Conservation (phyloP, 495 filamentous ascomycete genomes). For the Tuber magnatum region DNA sequence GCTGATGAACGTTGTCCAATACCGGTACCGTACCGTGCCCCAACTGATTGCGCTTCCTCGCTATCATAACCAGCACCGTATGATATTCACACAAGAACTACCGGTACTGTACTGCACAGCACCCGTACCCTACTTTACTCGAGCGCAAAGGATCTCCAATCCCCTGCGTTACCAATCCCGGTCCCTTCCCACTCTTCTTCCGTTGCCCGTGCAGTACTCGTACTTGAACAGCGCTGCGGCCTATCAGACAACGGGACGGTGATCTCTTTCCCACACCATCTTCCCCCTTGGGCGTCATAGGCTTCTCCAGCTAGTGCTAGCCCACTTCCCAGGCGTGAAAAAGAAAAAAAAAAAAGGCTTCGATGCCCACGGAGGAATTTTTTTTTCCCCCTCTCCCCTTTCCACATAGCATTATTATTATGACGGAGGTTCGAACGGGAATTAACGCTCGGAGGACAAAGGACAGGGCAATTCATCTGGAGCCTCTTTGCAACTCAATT, state of each 20-base stretch:
- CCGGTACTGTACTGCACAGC: too few relatives aligned
- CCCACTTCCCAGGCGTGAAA: neutral
- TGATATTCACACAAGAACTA: neutral
- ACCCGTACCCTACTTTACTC: neutral
- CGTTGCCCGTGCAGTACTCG: neutral
- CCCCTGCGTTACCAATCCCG: neutral
- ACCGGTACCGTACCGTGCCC: neutral
- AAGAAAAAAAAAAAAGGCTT: too few relatives aligned
- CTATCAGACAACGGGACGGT: neutral
- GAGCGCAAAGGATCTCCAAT: neutral
- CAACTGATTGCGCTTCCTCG: neutral
- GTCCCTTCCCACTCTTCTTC: neutral
- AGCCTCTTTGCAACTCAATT: neutral
- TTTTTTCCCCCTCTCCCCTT: neutral
- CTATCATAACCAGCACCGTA: neutral
- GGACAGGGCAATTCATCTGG: neutral
- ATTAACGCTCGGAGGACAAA: neutral
- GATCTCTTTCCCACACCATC: conserved; percentile 4
- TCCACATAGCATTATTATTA: neutral
- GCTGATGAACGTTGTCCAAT: neutral
- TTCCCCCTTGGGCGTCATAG: conserved; percentile 11
- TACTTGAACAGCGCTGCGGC: neutral
- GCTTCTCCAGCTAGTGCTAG: conserved; percentile 8
- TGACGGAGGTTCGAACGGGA: neutral
- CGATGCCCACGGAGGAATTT: neutral